A percentile compares a stretch with the other conserved stretches of the same genome.
Evolutionary conservation across 768 basidiomycete genomes (phyloP).

Genomic region (Lepiota brunneoincarnata): DNA sequence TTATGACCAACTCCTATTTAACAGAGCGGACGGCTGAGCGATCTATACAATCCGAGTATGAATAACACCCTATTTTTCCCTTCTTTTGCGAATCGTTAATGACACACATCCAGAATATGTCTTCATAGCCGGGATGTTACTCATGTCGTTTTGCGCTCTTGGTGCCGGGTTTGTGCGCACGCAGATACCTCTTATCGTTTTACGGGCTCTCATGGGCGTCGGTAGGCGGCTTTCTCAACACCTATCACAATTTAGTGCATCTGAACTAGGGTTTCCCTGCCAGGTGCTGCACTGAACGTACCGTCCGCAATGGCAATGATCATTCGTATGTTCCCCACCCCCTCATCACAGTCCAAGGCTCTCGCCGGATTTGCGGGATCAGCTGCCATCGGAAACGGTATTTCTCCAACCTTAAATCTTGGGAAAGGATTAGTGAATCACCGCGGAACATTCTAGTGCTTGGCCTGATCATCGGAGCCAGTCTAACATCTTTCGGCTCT

Average conservation of each 20-base stretch:
- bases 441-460: slow-evolving; percentile 23
- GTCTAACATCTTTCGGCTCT: slow-evolving; percentile 36
- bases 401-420: slow-evolving; percentile 4
- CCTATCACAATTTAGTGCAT: neutral
- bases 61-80: neutral
- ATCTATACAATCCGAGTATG: slow-evolving; percentile 40
- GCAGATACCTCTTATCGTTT: slow-evolving; percentile 45
- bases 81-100: neutral
- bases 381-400: slow-evolving; percentile 45
- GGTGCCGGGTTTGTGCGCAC: slow-evolving; percentile 43
- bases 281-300: slow-evolving; percentile 47
- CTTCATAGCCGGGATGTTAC: slow-evolving; percentile 38
- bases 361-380: slow-evolving; percentile 44
- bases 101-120: slow-evolving; percentile 27
- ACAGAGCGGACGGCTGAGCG: slow-evolving; percentile 36
- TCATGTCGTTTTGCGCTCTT: slow-evolving; percentile 42
- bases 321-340: slow-evolving; percentile 48
- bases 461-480: slow-evolving; percentile 42
- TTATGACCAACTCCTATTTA: neutral
- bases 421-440: neutral
- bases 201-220: slow-evolving; percentile 51
- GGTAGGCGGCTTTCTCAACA: slow-evolving; percentile 23
- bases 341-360: slow-evolving; percentile 43
- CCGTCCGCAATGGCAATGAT: slow-evolving; percentile 50
- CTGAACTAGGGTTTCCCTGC: neutral